Evolutionary conservation across 1,139 yeast species (phyloP).

Genomic region (Candida freyschussii): DNA sequence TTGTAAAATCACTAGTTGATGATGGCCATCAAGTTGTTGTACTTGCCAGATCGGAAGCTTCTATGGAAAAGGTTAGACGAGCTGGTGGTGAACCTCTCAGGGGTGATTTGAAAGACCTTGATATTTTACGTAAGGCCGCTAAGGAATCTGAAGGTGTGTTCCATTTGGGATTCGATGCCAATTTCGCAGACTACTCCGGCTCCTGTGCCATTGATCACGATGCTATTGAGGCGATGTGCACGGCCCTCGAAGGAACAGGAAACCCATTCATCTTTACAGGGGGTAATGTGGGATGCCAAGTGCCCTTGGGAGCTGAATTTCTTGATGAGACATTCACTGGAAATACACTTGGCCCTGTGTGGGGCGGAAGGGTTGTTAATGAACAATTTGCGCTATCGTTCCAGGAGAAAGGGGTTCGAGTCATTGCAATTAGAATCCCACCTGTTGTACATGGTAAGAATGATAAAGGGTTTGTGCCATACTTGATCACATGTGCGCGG

Average conservation of each 20-base stretch:
- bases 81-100: slow-evolving; percentile 25
- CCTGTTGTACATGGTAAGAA: slow-evolving; percentile 30
- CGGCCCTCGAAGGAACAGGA: slow-evolving; percentile 25
- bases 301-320: slow-evolving; percentile 9
- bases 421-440: slow-evolving; percentile 25
- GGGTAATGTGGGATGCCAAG: slow-evolving; percentile 15
- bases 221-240: slow-evolving; percentile 26
- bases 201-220: slow-evolving; percentile 22
- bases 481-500: slow-evolving; percentile 13
- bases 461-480: slow-evolving; percentile 17
- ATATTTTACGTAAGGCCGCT: slow-evolving; percentile 27
- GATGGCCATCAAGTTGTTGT: slow-evolving; percentile 22
- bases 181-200: slow-evolving; percentile 19
- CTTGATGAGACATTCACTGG: slow-evolving; percentile 3
- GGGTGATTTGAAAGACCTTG: slow-evolving; percentile 29
- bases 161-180: slow-evolving; percentile 33
- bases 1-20: slow-evolving; percentile 16
- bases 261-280: slow-evolving; percentile 24
- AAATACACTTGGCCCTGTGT: not conserved
- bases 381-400: slow-evolving; percentile 10
- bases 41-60: slow-evolving; percentile 26
- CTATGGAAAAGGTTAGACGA: slow-evolving; percentile 23
- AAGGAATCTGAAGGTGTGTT: slow-evolving; percentile 29
- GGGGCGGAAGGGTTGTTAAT: slow-evolving; percentile 9
- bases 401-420: slow-evolving; percentile 26